Evolutionary conservation across 2,329 filamentous ascomycete genomes (phyloP).

Genomic region (Conoideocrella luteorostrata): DNA sequence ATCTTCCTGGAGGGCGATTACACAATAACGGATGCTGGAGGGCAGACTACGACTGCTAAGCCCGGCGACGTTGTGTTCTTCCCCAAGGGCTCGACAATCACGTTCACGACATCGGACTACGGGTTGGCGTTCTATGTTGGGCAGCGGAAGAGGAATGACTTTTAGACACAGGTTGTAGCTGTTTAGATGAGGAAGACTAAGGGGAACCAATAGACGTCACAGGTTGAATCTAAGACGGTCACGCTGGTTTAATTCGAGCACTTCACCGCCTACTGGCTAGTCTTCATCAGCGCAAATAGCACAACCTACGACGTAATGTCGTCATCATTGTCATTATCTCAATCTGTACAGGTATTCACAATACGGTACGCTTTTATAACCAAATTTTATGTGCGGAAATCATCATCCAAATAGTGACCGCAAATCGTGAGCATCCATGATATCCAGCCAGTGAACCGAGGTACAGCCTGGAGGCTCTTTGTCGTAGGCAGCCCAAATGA

Average conservation of each 20-base stretch:
- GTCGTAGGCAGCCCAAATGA: constrained; percentile 36
- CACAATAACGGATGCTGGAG: constrained; percentile 57
- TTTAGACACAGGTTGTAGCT: too few species aligned
- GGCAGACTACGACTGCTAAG: constrained; percentile 50
- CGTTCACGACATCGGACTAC: constrained; percentile 55
- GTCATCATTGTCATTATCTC: too few species aligned
- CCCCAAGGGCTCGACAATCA: constrained; percentile 59
- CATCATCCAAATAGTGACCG: constrained; percentile 26
- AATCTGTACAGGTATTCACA: too few species aligned
- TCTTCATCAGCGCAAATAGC: too few species aligned
- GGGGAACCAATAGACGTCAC: too few species aligned
- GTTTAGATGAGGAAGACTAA: too few species aligned
- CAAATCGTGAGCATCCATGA: constrained; percentile 30
- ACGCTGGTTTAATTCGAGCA: too few species aligned
- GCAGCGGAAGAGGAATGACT: constrained; percentile 28
- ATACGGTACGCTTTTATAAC: too few species aligned
- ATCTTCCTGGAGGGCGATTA: constrained; percentile 64
- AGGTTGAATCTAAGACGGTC: too few species aligned
- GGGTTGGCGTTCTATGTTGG: constrained; percentile 54
- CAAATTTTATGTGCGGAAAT: too few species aligned
- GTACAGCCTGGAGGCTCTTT: constrained; percentile 23
- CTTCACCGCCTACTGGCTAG: too few species aligned
- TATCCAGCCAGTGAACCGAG: constrained; percentile 36
- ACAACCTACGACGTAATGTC: too few species aligned
- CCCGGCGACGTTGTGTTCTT: constrained; percentile 65